Conservation (phyloP, 148 eudicot genomes). For the Oxyria digyna region DNA sequence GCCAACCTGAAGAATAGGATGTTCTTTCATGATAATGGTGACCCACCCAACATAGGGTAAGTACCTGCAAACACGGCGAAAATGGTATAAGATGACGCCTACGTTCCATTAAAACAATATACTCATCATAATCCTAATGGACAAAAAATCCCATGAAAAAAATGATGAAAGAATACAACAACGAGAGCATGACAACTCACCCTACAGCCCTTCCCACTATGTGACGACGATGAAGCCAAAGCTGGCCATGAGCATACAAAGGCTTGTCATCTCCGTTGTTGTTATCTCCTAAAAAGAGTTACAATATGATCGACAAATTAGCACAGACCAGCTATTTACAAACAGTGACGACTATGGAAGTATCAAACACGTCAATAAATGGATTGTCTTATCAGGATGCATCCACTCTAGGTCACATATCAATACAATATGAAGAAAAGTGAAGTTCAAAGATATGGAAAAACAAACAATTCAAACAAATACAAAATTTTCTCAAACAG, state of each 20-base stretch:
- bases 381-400: background rate
- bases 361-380: background rate
- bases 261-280: conserved; percentile 49
- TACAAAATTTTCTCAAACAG: background rate
- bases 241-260: conserved; percentile 67
- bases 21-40: conserved; percentile 57
- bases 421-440: background rate
- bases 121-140: background rate
- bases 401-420: background rate
- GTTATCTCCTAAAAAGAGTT: conserved; percentile 47
- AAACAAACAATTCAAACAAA: background rate
- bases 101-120: background rate
- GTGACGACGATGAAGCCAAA: conserved; percentile 66
- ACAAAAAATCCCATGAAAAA: background rate
- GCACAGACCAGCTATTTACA: background rate
- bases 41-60: conserved; percentile 65
- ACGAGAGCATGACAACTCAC: conserved; percentile 21
- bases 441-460: background rate
- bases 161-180: background rate
- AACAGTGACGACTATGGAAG: background rate
- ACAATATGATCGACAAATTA: background rate
- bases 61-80: conserved; percentile 24
- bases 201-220: conserved; percentile 87
- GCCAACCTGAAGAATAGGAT: conserved; percentile 42
- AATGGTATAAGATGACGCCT: background rate